Evolutionary conservation across 2,329 filamentous ascomycete species (phyloP), one percentile per base, ranked within the genome.

Genomic region (Amesomyces nigricolor): DNA sequence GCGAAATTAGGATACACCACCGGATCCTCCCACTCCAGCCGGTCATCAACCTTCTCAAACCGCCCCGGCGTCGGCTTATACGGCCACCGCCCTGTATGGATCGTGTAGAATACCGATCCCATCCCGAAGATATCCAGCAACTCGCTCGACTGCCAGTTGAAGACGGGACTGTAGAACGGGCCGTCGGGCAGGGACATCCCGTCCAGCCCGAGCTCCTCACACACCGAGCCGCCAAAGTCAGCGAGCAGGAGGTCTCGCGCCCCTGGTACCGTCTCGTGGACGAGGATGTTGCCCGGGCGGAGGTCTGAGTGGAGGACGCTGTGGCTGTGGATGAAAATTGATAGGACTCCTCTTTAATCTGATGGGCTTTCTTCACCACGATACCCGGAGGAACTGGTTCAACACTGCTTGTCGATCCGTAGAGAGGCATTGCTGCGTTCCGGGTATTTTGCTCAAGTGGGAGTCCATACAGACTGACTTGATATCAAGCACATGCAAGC

Each of bases 301-400:
- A 47, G 45, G 30, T 47, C 45, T 8, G 45, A 47, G 30, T 47
- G 45, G 5, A 47, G n/a, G 7, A 47, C 45, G 45, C 30, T 30
- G 16, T 17, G 30, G 45, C 45, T 38, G 45, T 47, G 45, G 45
- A 47, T 47, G 45, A 11, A 38, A n/a, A n/a, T n/a, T n/a, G n/a
- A n/a, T n/a, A n/a, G n/a, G n/a, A n/a, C n/a, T n/a, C n/a, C n/a
- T n/a, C n/a, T n/a, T n/a, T n/a, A n/a, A n/a, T n/a, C n/a, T n/a
- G n/a, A n/a, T n/a, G n/a, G n/a, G n/a, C n/a, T n/a, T n/a, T n/a
- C n/a, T n/a, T n/a, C n/a, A n/a, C n/a, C n/a, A n/a, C n/a, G n/a
- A n/a, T n/a, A n/a, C n/a, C n/a, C n/a, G n/a, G n/a, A n/a, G n/a
- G n/a, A n/a, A n/a, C n/a, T n/a, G n/a, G n/a, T n/a, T n/a, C n/a